These are phyloP conservation scores for Didymella keratinophila DNA, from an alignment of 2,329 filamentous ascomycete genomes.

Conservation along the genomic window DNA sequence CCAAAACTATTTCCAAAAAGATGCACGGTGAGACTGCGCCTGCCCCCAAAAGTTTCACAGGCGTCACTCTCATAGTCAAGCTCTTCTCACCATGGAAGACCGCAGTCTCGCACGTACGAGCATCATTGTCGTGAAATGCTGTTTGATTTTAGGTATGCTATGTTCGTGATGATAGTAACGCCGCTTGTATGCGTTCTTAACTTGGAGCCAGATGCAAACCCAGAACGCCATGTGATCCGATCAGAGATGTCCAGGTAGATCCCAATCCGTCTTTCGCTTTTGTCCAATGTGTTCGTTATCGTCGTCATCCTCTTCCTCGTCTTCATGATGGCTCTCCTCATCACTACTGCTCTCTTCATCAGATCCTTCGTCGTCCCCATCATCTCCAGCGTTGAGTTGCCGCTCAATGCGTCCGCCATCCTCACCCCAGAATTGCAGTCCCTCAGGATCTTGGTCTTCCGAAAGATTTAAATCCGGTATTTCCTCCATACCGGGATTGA, in stretches of 20 bases:
- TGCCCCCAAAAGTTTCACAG: no score
- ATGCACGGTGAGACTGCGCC: no score
- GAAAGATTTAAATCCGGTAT: conserved; percentile 42
- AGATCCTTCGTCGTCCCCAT: conserved; percentile 34
- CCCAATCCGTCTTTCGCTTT: conserved; percentile 36
- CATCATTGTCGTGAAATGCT: conserved; percentile 1
- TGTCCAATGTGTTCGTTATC: conserved; percentile 31
- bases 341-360: conserved; percentile 45
- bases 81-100: no score
- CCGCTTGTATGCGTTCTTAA: conserved; percentile 4
- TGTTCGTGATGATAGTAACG: background rate
- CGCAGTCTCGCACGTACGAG: background rate
- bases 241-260: conserved; percentile 48
- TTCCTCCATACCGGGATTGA: conserved; percentile 47
- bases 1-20: no score
- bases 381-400: conserved; percentile 38
- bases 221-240: conserved; percentile 21
- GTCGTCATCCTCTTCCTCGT: conserved; percentile 41
- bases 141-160: conserved; percentile 1
- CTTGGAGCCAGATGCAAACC: background rate
- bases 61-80: no score
- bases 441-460: conserved; percentile 41
- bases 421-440: conserved; percentile 44
- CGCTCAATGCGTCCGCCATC: conserved; percentile 38
- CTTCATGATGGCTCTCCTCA: conserved; percentile 47